These are phyloP conservation scores for Coniella vitis DNA, from an alignment of 2,329 filamentous ascomycete species.

Conservation along the genomic window DNA sequence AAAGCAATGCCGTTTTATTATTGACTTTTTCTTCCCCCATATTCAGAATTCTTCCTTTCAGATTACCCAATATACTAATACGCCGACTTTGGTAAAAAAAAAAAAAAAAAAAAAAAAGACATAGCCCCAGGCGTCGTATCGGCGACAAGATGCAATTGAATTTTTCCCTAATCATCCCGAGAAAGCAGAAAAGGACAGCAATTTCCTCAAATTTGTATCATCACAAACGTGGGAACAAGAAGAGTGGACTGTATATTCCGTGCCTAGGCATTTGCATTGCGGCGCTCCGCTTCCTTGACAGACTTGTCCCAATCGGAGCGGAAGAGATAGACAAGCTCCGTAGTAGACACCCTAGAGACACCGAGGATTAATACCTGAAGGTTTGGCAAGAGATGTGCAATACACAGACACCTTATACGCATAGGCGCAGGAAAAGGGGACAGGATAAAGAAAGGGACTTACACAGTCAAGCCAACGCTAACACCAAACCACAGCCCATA, in stretches of 20 bases:
- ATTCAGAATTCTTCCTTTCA: no score
- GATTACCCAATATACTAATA: no score
- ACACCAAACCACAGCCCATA: conserved; percentile 77
- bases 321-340: conserved; percentile 48
- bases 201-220: no score
- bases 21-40: no score
- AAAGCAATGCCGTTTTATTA: no score
- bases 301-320: conserved; percentile 48
- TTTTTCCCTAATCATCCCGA: no score
- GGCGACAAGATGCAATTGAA: no score
- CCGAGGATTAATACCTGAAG: background rate
- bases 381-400: background rate
- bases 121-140: no score
- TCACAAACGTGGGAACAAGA: no score
- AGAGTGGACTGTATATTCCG: no score
- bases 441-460: conserved; percentile 24
- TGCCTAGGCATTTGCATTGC: conserved; percentile 38
- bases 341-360: conserved; percentile 37
- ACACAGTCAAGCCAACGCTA: conserved; percentile 62
- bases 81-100: no score
- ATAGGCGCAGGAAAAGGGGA: background rate
- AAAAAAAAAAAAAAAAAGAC: no score
- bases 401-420: background rate
- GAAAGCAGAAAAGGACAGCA: background rate
- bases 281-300: conserved; percentile 43